Evolutionary conservation across 768 basidiomycete species (phyloP), one percentile per base, ranked within the genome.

Genomic region (Mycena galopus): DNA sequence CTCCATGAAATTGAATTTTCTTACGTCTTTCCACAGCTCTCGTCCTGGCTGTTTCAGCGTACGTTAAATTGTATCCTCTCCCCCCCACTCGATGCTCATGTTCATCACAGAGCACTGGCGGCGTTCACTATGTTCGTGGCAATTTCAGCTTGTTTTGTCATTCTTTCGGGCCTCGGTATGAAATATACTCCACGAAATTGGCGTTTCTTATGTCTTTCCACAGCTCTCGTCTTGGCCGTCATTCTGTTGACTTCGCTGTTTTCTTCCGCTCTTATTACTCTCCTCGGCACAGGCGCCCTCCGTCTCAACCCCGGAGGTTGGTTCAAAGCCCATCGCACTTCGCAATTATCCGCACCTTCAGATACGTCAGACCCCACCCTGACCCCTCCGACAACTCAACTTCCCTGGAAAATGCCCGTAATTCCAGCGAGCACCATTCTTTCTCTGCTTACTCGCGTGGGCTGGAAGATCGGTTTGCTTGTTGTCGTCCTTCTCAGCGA

Each of bases 161-260:
- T n/a, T 50, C 29, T 59, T 19, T 35, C 59, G 21, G 57, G 66
- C 30, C 27, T 59, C 12, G 57, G 66, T 59, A 67, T 35, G 11
- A 29, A 30, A 27, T 10, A 39, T 5, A 27, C 39, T 32, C 27
- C 39, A 12, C 11, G 2, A 17, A 23, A 4, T 57, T 8, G 30
- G 3, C 32, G 2, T 32, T 35, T 14, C 27, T 66, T 2, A 37
- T 65, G 10, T 27, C 16, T 14, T n/a, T 3, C 32, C 21, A 7
- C 39, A 66, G 65, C 39, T 8, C 65, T 66, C 33, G 14, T 25
- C 14, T 32, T 67, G 14, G 25, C 35, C 23, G 57, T 59, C 14
- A 0, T 59, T 21, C 66, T 67, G 14, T 33, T 39, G 17, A 59
- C 57, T 27, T 25, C 57, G 1, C 42, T 67, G 21, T 19, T 59